Evolutionary conservation across 768 basidiomycete genomes (phyloP), one percentile per base, ranked within the genome.

Genomic region (Boletus rufocinnamomeus): DNA sequence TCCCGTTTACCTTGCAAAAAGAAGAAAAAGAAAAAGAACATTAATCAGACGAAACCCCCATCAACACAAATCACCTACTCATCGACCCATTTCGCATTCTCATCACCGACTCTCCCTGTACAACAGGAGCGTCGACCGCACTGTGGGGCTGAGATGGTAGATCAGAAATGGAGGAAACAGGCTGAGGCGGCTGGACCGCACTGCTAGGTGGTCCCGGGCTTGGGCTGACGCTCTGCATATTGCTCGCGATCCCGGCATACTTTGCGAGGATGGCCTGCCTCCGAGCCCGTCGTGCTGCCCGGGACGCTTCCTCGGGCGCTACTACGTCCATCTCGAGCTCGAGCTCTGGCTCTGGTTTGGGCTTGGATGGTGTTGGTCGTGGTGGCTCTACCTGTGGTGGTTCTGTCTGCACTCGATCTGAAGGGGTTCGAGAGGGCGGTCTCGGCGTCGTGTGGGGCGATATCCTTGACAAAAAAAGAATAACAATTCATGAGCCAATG

Each of bases 241-340:
- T 60, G 63, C 79, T 82, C 54, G 77, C 71, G 54, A 78, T 72
- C 17, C 81, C 82, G 6, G 78, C 66, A 72, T 91, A 89, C 72
- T 91, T 93, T 54, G 89, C 91, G 44, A 90, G 76, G 55, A 95
- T 93, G 10, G 88, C 91, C 58, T 84, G 84, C 30, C 92, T 85
- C 54, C 75, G 77, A 16, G 88, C 88, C 28, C 88, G 83, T 10
- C 90, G 84, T 30, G 83, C 86, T 7, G 76, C 89, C 35, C 91
- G 79, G 10, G 85, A 74, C 46, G 84, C 79, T 66, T 91, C 89
- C 8, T 86, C 78, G 2, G 84, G 67, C n/a, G 69, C 59, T 40
- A 68, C 70, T 14, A 74, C 77, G 21, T 86, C 84, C 21, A 86
- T 69, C 51, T 89, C 88, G 62, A 83, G 76, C 54, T 85, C 83